Conservation (phyloP, 768 basidiomycete genomes). For the Chlorophyllum brunneum region DNA sequence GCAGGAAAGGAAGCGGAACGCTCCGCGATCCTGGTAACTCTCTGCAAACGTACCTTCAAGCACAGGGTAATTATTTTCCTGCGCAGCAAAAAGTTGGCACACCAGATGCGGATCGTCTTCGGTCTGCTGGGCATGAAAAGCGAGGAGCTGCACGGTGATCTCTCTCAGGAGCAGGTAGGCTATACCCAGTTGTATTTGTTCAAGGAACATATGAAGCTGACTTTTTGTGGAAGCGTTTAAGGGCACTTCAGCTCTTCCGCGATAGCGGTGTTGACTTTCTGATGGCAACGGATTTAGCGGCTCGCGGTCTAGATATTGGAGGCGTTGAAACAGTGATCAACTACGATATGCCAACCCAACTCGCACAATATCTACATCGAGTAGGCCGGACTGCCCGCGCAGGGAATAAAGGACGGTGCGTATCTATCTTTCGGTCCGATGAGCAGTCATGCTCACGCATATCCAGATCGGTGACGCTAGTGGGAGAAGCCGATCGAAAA, state of each 20-base stretch:
- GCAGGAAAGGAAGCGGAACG: conserved; percentile 76
- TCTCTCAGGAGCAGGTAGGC: conserved; percentile 90
- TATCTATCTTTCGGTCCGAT: conserved; percentile 12
- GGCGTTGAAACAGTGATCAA: conserved; percentile 98
- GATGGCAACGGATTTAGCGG: conserved; percentile 95
- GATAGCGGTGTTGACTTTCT: conserved; percentile 87
- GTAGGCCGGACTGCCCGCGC: conserved; percentile 97
- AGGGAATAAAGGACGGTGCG: conserved; percentile 86
- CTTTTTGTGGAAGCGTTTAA: conserved; percentile 59
- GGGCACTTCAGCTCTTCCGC: conserved; percentile 82
- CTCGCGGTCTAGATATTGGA: conserved; percentile 95
- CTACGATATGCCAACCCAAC: conserved; percentile 94
- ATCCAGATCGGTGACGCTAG: conserved; percentile 83
- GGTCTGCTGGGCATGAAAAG: conserved; percentile 84
- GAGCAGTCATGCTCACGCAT: conserved; percentile 3
- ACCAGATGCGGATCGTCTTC: conserved; percentile 95
- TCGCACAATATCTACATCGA: conserved; percentile 93
- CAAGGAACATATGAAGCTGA: neutral
- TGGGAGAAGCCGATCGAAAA: conserved; percentile 94
- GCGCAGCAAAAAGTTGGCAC: conserved; percentile 94
- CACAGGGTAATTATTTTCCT: conserved; percentile 87
- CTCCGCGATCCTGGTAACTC: conserved; percentile 67
- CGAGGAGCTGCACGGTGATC: conserved; percentile 91
- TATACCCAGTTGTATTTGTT: neutral
- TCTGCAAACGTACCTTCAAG: conserved; percentile 89